These are phyloP conservation scores for Acorus gramineus DNA, from an alignment of 106 monocot genomes.

Conservation along the genomic window DNA sequence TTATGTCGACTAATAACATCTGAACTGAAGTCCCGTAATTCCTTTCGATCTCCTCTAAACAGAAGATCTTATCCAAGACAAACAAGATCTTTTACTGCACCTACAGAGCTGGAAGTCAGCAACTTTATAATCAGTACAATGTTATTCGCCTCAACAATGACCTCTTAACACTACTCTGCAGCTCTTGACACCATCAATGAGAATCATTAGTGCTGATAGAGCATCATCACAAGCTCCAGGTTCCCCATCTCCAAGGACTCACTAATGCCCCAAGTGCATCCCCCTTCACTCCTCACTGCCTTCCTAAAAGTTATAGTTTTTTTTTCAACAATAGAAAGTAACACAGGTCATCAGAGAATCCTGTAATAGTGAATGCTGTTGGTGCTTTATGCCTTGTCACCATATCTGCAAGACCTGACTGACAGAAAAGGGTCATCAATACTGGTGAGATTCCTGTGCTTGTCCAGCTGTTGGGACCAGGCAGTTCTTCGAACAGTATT, in stretches of 20 bases:
- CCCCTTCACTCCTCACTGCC: constrained; percentile 26
- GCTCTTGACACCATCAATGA: constrained; percentile 16
- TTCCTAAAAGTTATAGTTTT: constrained; percentile 15
- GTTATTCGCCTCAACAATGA: constrained; percentile 10
- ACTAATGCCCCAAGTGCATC: constrained; percentile 18
- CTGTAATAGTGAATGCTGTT: no score
- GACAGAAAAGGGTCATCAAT: no score
- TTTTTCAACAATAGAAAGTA: neutral
- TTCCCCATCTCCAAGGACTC: constrained; percentile 14
- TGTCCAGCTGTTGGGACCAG: no score
- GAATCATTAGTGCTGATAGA: constrained; percentile 17
- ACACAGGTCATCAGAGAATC: no score
- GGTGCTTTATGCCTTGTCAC: no score
- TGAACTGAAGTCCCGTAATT: constrained; percentile 20
- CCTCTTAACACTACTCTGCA: constrained; percentile 14
- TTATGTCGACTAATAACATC: constrained; percentile 27
- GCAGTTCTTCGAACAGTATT: no score
- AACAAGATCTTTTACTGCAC: constrained; percentile 11
- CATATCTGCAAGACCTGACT: no score
- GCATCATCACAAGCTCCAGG: constrained; percentile 10
- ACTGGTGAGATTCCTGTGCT: no score
- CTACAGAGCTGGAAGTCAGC: constrained; percentile 7
- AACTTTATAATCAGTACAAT: constrained; percentile 10
- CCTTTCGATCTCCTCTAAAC: constrained; percentile 19
- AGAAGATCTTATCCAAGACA: constrained; percentile 23